These are phyloP conservation scores for Mycena maculata DNA, from an alignment of 768 basidiomycete genomes.

Conservation along the genomic window DNA sequence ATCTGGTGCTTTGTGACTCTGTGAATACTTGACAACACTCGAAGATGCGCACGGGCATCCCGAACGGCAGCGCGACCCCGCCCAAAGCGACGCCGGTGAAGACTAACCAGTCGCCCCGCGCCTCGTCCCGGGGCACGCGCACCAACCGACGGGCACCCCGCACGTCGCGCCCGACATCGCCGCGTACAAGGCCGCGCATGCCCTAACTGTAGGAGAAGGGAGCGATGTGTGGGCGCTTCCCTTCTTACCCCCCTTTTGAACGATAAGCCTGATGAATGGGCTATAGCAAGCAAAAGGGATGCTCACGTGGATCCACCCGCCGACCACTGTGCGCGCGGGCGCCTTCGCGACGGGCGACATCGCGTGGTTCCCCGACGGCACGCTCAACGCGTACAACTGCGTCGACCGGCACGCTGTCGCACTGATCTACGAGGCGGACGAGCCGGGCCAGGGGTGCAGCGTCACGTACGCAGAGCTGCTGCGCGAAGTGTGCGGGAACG, in stretches of 20 bases:
- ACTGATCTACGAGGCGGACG: conserved; percentile 98
- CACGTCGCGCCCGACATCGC: conserved; percentile 81
- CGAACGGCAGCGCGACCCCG: no score
- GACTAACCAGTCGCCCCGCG: conserved; percentile 88
- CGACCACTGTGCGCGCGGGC: conserved; percentile 87
- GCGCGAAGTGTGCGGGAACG: conserved; percentile 90
- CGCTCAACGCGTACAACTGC: conserved; percentile 96
- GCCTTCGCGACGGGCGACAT: conserved; percentile 88
- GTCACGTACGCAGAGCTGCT: conserved; percentile 89
- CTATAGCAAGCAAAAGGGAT: conserved; percentile 75
- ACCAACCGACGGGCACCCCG: conserved; percentile 64
- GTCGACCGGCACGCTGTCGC: conserved; percentile 97
- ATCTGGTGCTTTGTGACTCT: no score
- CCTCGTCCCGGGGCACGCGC: conserved; percentile 66
- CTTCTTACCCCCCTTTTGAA: not conserved
- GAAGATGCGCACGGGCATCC: no score
- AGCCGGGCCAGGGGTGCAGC: conserved; percentile 81
- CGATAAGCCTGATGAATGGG: not conserved
- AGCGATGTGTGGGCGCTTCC: conserved; percentile 75
- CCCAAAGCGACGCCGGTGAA: no score
- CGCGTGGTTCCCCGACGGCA: conserved; percentile 97
- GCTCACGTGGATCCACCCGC: conserved; percentile 90
- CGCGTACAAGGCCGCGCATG: conserved; percentile 78
- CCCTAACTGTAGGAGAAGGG: conserved; percentile 77
- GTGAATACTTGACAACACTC: no score